A percentile compares a stretch with the other conserved stretches of the same genome.
These are phyloP conservation scores for Sphagnum contortum DNA, from an alignment of 225 moss, liverwort and hornwort genomes.

Conservation along the genomic window DNA sequence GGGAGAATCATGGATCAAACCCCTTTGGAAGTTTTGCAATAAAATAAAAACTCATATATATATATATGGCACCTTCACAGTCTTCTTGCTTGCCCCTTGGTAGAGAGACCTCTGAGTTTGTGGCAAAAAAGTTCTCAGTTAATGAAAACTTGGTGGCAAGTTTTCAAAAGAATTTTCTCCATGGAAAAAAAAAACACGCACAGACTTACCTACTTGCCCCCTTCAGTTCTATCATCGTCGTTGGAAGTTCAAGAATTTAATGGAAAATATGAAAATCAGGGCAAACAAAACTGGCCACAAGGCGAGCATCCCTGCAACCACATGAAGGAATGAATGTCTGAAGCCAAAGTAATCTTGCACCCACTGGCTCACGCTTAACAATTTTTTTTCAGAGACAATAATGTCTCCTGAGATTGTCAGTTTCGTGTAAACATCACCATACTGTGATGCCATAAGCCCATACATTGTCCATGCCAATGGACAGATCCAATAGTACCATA, in stretches of 20 bases:
- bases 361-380: too few relatives aligned
- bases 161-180: too few relatives aligned
- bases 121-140: too few relatives aligned
- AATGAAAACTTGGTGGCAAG: too few relatives aligned
- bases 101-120: too few relatives aligned
- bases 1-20: too few relatives aligned
- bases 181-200: too few relatives aligned
- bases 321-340: constrained; percentile 23
- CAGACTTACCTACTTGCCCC: too few relatives aligned
- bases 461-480: constrained; percentile 29
- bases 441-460: constrained; percentile 40
- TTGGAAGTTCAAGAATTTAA: constrained; percentile 37
- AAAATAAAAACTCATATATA: too few relatives aligned
- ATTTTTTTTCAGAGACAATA: constrained; percentile 10
- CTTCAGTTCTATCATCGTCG: constrained; percentile 6
- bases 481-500: constrained; percentile 47
- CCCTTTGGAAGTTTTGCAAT: too few relatives aligned
- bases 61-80: too few relatives aligned
- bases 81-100: too few relatives aligned
- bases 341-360: constrained; percentile 20
- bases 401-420: neutral
- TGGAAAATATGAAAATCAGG: constrained; percentile 19
- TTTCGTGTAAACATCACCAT: constrained; percentile 12
- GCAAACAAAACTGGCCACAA: constrained; percentile 22
- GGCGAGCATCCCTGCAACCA: constrained; percentile 11